Base-by-base conservation (phyloP, 2,329 filamentous ascomycete species). In the Talaromyces verruculosus region DNA sequence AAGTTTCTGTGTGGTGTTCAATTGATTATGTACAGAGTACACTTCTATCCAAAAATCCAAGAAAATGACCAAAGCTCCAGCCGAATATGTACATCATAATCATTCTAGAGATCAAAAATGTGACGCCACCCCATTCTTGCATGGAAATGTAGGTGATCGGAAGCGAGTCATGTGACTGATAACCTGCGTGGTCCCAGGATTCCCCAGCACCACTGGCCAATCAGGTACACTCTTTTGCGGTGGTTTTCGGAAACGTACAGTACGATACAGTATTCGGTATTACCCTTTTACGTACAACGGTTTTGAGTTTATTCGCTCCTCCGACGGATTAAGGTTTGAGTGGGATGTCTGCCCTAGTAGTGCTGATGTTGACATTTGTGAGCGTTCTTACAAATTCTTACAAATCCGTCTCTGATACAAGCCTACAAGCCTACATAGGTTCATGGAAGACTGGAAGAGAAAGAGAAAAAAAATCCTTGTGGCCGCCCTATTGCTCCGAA, bases 401-500 rank as follows among this genome's bases (percentile, higher is more conserved):
- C 5, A 55, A 19, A 19, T 35, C 19, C 30, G 17, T 35, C 51
- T 55, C 28, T 7, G 35, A 37, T 37, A 55, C 28, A 8, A 28
- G 17, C 10, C 30, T 57, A 57, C n/a, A 53, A 57, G 25, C 3
- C 25, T 25, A 25, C 25, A 25, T n/a, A 37, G 47, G 39, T 28
- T 39, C 39, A 22, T 49, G 62, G 62, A 64, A 57, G 39, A 64
- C 8, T 57, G 28, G 22, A 19, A 45, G 3, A 41, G 19, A 37
- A 35, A 55, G 13, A 41, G 70, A 69, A 72, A 8, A 28, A 45
- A 8, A 28, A 45, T 45, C 37, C 19, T 49, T 57, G 58, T 57
- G 37, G 10, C 74, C 72, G 69, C 72, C 71, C 71, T 74, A 74
- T 70, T 71, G 71, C 72, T 71, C 73, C 73, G 60, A 65, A 55